Evolutionary conservation across 2,329 filamentous ascomycete genomes (phyloP), one percentile per base, ranked within the genome.

Genomic region (Cercospora sojina): DNA sequence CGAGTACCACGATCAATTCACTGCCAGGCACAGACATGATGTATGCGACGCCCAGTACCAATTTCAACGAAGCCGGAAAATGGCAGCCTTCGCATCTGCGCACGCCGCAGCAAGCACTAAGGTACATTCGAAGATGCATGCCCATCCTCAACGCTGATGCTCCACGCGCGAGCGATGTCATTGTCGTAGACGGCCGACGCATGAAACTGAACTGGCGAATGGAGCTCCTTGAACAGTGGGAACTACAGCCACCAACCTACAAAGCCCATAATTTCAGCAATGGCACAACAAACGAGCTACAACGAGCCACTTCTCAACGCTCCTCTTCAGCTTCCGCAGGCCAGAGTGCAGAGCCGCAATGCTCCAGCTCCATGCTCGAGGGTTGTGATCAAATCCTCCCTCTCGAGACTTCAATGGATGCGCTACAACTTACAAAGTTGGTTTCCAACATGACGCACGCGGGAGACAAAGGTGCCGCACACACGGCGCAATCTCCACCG

Each of bases 91-190:
- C 64, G 57, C 76, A 74, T 72, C 75, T 65, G 69, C 77, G 76
- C 7, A 74, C 77, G 0, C 65, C 74, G 9, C 73, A 76, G 5
- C 80, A 82, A 61, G 69, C 74, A 13, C 75, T 80, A 43, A 80
- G 82, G 62, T 84, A 83, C 74, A 79, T 81, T 61, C 78, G 79
- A 6, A 79, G 82, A 31, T 84, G 82, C 69, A 79, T 81, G 59
- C 82, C 82, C 1, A 75, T 82, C 5, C 72, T 84, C 12, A 76
- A 80, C 7, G 77, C 77, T 23, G 79, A 80, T 47, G 80, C 81
- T 2, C 77, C 79, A 2, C 77, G 82, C 35, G 80, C 82, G 0
- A 82, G 78, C 73, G 80, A 82, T 64, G 76, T 83, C n/a, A 74
- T 83, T 6, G 80, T 81, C 67, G 72, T 61, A 64, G 72, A 78